Evolutionary conservation across 2,329 filamentous ascomycete species (phyloP), one percentile per base, ranked within the genome.

Genomic region (Ophiostoma novo-ulmi): DNA sequence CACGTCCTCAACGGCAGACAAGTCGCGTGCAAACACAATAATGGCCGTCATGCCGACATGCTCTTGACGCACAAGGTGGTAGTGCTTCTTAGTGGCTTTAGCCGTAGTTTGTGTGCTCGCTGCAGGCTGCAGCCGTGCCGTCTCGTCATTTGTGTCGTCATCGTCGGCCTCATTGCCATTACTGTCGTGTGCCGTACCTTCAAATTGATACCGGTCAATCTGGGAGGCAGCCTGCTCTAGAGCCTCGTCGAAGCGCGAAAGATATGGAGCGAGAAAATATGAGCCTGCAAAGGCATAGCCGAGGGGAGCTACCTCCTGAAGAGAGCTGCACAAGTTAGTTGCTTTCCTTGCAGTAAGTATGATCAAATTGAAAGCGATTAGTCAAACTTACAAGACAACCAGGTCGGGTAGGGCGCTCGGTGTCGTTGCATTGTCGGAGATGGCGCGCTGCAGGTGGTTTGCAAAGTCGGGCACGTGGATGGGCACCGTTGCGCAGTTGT

Each of bases 31-130:
- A 78, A 97, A 97, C 22, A 97, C 85, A 84, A 98, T 87, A 68
- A 98, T 87, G 35, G 87, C 93, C 0, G 94, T 98, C 89, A 97
- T 93, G 74, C 95, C 94, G 67, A 94, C 86, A 78, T 95, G 93
- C 65, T 88, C 86, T 31, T 87, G 85, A 67, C 88, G 83, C 36
- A 97, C 81, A 70, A 92, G 87, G 55, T 88, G 87, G 78, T 96
- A 97, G 22, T 84, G 82, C 44, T 71, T n/a, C 35, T 22, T 65
- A 35, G 35, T 38, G 13, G 35, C 58, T 41, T 38, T 41, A 2
- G 63, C 65, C 2, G 35, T 68, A 20, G 65, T 11, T 17, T 38
- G 38, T 13, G 14, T 55, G 63, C 5, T 44, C 48, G 44, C 52
- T 5, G 5, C 65, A 55, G 48, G 39, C 7, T 39, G 20, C 20